phyloP scores from a whole-genome alignment of 176 grass and related monocot species.

The Tillandsia leiboldiana region DNA sequence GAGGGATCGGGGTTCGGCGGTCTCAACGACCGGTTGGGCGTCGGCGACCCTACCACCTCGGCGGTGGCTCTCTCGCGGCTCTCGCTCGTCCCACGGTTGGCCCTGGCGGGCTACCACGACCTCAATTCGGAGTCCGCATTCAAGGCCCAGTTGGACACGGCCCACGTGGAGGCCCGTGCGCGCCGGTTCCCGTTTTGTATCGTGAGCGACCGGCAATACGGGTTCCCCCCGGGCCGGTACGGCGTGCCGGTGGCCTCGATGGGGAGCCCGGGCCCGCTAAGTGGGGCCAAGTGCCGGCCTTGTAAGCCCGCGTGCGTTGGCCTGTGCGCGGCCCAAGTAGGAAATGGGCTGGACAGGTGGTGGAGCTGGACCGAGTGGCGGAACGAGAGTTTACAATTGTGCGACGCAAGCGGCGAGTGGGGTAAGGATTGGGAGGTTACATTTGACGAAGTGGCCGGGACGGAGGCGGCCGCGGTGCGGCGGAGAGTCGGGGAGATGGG shows the following conservation, averaged over 20 bases:
- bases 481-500: conserved; percentile 21
- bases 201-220: conserved; percentile 51
- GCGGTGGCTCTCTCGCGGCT: conserved; percentile 43
- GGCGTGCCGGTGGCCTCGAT: conserved; percentile 67
- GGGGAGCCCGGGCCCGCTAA: conserved; percentile 48
- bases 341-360: neutral
- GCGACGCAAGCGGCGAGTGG: conserved; percentile 45
- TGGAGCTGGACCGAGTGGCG: conserved; percentile 67
- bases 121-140: conserved; percentile 75
- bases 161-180: conserved; percentile 8
- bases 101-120: conserved; percentile 21
- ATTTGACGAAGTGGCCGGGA: conserved; percentile 43
- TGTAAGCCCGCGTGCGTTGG: conserved; percentile 34
- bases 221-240: conserved; percentile 31
- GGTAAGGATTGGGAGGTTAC: conserved; percentile 36
- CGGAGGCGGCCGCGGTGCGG: conserved; percentile 19
- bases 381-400: conserved; percentile 46
- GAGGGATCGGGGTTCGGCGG: conserved; percentile 58
- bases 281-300: conserved; percentile 76
- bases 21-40: conserved; percentile 71
- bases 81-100: conserved; percentile 35
- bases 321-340: conserved; percentile 1
- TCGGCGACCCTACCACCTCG: conserved; percentile 28
- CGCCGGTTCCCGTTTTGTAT: conserved; percentile 53
- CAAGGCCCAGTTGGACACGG: conserved; percentile 37